Conservation (phyloP, 306 rosid genomes). For the Erythrophleum fordii region DNA sequence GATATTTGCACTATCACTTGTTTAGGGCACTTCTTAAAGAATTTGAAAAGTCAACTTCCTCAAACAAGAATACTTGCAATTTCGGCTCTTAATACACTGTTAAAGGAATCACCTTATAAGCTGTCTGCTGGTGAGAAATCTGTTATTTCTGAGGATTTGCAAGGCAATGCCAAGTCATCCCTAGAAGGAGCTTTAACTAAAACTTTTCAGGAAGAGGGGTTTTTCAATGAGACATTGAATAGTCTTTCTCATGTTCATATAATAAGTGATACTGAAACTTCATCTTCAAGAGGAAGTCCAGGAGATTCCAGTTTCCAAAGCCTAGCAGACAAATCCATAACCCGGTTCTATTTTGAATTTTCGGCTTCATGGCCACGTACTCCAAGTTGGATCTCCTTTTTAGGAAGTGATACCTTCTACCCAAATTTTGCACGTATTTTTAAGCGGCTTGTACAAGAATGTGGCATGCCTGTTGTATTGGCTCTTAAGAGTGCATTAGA, state of each 20-base stretch:
- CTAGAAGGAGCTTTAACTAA: constrained; percentile 86
- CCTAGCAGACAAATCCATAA: constrained; percentile 94
- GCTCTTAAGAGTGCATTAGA: constrained; percentile 79
- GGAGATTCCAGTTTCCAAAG: constrained; percentile 92
- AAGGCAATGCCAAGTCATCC: constrained; percentile 70
- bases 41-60: constrained; percentile 94
- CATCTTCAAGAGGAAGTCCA: constrained; percentile 78
- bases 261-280: constrained; percentile 71
- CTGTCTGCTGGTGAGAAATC: constrained; percentile 60
- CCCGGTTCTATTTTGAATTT: constrained; percentile 93
- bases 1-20: constrained; percentile 26
- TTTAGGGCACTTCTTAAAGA: constrained; percentile 94
- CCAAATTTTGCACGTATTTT: constrained; percentile 93
- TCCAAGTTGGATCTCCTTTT: constrained; percentile 89
- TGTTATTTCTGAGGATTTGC: constrained; percentile 45
- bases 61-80: constrained; percentile 99
- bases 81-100: constrained; percentile 85
- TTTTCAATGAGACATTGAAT: constrained; percentile 83
- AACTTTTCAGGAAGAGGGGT: constrained; percentile 93
- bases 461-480: constrained; percentile 81
- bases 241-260: constrained; percentile 98
- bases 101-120: constrained; percentile 97
- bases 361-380: constrained; percentile 99
- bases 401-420: constrained; percentile 87
- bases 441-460: constrained; percentile 92